These are phyloP conservation scores for Leucocoprinus birnbaumii DNA, from an alignment of 768 basidiomycete genomes.

Conservation along the genomic window DNA sequence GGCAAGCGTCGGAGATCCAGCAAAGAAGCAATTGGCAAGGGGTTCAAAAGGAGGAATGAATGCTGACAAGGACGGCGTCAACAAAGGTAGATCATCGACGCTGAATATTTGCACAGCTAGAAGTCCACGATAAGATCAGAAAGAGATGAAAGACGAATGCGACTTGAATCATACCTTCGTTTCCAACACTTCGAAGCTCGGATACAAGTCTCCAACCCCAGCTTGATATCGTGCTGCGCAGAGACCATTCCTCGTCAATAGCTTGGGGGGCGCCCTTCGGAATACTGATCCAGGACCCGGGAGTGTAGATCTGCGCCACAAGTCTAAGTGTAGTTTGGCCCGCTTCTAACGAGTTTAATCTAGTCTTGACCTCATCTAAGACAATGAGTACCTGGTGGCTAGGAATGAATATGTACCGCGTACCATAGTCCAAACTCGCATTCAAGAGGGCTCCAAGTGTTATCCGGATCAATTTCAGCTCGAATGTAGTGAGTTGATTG, in stretches of 20 bases:
- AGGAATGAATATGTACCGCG: conserved; percentile 17
- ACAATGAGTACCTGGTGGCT: neutral
- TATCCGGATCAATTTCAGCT: conserved; percentile 74
- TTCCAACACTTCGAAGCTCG: conserved; percentile 69
- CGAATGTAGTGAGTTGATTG: conserved; percentile 42
- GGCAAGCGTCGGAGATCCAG: conserved; percentile 16
- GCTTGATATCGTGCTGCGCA: conserved; percentile 61
- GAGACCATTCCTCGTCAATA: conserved; percentile 58
- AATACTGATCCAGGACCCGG: conserved; percentile 55
- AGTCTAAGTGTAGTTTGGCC: conserved; percentile 67
- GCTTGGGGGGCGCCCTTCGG: conserved; percentile 19
- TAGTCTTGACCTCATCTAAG: conserved; percentile 70
- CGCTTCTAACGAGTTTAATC: conserved; percentile 67
- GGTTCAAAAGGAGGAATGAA: conserved; percentile 56
- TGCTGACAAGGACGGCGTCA: conserved; percentile 53
- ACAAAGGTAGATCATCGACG: conserved; percentile 59
- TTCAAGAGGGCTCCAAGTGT: conserved; percentile 80
- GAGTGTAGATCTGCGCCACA: conserved; percentile 69
- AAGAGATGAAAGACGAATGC: neutral
- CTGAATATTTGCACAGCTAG: conserved; percentile 58
- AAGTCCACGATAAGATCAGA: neutral
- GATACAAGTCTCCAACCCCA: conserved; percentile 81
- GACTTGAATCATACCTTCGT: conserved; percentile 51
- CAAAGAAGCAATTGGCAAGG: conserved; percentile 35
- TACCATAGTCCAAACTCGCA: conserved; percentile 74